phyloP scores from a whole-genome alignment of 805 yeast species.

The Kazachstania kunashirensis region DNA sequence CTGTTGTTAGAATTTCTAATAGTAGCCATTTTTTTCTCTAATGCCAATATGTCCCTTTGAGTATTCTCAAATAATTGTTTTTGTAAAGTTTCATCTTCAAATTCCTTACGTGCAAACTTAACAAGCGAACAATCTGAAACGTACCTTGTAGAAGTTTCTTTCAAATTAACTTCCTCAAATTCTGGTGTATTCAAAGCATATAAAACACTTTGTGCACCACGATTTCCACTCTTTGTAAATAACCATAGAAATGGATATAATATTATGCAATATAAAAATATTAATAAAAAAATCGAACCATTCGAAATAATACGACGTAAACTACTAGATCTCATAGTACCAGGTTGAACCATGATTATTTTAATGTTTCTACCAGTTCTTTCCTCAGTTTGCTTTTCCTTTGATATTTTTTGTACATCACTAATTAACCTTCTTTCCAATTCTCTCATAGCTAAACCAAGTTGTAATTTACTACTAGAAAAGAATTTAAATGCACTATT shows the following conservation, averaged over 20 bases:
- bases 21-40: constrained; percentile 66
- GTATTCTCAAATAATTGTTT: constrained; percentile 52
- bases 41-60: constrained; percentile 40
- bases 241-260: constrained; percentile 79
- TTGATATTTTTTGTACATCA: constrained; percentile 53
- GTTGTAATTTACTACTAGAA: constrained; percentile 72
- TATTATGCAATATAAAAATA: constrained; percentile 47
- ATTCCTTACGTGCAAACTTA: constrained; percentile 54
- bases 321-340: constrained; percentile 80
- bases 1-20: constrained; percentile 38
- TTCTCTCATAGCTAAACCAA: constrained; percentile 69
- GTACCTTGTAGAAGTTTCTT: constrained; percentile 38
- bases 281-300: constrained; percentile 58
- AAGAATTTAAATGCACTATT: constrained; percentile 62
- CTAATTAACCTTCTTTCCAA: constrained; percentile 55
- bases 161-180: constrained; percentile 51
- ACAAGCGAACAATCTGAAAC: constrained; percentile 58
- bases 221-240: constrained; percentile 59
- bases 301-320: constrained; percentile 68
- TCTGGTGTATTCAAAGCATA: constrained; percentile 67
- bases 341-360: constrained; percentile 79
- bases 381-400: constrained; percentile 16
- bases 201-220: constrained; percentile 73
- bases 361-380: constrained; percentile 49
- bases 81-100: constrained; percentile 52